Base-by-base conservation (phyloP, 257 asterid genomes). In the Echium plantagineum region DNA sequence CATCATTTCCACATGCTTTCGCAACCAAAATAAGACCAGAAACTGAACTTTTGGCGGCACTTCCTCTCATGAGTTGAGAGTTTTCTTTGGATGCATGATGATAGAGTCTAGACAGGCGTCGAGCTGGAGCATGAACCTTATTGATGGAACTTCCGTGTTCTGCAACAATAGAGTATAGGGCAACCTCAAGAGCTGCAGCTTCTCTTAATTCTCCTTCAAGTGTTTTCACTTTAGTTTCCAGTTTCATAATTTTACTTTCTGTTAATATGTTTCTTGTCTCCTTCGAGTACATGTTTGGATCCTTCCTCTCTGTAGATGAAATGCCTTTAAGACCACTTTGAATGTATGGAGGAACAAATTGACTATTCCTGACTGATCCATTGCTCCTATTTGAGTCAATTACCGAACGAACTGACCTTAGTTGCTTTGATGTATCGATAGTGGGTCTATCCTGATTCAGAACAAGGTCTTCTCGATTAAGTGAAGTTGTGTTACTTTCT, bases 91-190 rank as follows among this genome's bases (percentile, higher is more conserved):
- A 75, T 57, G 88, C 84, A 71, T 85, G 82, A 68, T 81, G 71
- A 75, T 79, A 85, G 67, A 88, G 82, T 77, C 96, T 88, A 58
- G 81, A 85, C 66, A 88, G 79, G 60, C 96, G 87, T 53, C 93
- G 79, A 55, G 96, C 94, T 55, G 96, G 94, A 68, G 96, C 90
- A 38, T 88, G 96, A 61, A 85, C 93, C 75, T 88, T 88, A 73
- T 67, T 83, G 59, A 59, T 72, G 67, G 96, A 88, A 71, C 86
- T 78, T 56, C 94, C 93, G 52, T 88, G 96, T 72, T 88, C 94
- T 22, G 96, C 93, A 70, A 83, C 80, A 60, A 83, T 89, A 4
- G 86, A 82, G 72, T 83, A 88, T 53, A 85, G 82, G 56, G 88
- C 79, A 61, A 68, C 86, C 80, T 88, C 96, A 21, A 85, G 70